Evolutionary conservation across 2,329 filamentous ascomycete genomes (phyloP).

Genomic region (Cryphonectria radicalis): DNA sequence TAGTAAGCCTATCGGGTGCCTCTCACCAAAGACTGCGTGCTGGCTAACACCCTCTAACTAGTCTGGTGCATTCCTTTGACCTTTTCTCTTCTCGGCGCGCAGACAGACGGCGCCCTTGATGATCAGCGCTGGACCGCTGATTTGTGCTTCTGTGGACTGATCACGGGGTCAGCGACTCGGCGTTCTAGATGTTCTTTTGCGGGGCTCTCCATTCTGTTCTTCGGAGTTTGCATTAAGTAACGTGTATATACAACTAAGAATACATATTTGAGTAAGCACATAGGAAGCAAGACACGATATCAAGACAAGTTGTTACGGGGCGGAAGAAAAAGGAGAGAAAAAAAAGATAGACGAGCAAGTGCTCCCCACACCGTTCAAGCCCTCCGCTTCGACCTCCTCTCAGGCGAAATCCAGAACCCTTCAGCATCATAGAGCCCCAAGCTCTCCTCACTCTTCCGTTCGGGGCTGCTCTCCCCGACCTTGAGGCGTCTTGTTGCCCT

Average conservation of each 20-base stretch:
- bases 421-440: slow-evolving; percentile 51
- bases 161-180: background rate
- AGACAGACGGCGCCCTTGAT: background rate
- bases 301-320: background rate
- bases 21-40: too few species aligned
- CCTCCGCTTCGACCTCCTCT: slow-evolving; percentile 32
- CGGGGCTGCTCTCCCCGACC: background rate
- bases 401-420: slow-evolving; percentile 51
- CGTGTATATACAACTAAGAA: background rate
- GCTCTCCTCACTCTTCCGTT: slow-evolving; percentile 42
- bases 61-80: too few species aligned
- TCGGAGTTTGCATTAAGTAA: background rate
- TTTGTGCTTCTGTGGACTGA: background rate
- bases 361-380: background rate
- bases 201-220: background rate
- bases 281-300: background rate
- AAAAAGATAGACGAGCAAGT: background rate
- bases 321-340: background rate
- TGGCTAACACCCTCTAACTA: too few species aligned
- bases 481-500: background rate
- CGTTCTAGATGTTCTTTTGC: background rate
- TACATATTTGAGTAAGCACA: background rate
- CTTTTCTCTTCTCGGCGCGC: background rate
- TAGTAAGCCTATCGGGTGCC: too few species aligned
- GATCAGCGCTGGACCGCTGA: background rate